Evolutionary conservation across 129 eudicot species (phyloP).

Genomic region (Chrysanthemum lavandulifolium): DNA sequence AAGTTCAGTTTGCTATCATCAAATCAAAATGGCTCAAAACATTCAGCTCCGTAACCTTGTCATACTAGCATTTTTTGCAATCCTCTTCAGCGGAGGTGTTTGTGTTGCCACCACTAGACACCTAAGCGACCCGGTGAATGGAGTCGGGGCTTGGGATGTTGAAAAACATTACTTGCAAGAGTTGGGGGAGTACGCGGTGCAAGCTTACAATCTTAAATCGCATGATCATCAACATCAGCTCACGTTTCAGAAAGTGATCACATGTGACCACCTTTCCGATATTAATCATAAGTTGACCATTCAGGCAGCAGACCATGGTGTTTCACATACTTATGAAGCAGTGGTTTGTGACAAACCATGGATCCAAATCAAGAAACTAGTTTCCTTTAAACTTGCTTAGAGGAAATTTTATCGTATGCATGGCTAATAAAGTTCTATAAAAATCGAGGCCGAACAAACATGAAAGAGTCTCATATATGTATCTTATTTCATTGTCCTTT

Average conservation of each 20-base stretch:
- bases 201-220: constrained; percentile 27
- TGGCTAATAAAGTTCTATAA: neutral
- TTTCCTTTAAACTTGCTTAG: constrained; percentile 30
- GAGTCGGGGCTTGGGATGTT: constrained; percentile 10
- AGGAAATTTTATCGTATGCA: neutral
- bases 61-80: neutral
- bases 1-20: neutral
- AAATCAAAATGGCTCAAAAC: neutral
- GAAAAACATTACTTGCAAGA: constrained; percentile 13
- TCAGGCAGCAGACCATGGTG: constrained; percentile 18
- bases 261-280: constrained; percentile 6
- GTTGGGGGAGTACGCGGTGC: constrained; percentile 32
- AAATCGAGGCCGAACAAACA: no score
- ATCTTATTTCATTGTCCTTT: neutral
- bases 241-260: constrained; percentile 29
- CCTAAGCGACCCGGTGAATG: neutral
- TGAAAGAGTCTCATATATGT: neutral
- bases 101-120: neutral
- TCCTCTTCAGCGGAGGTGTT: neutral
- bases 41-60: neutral
- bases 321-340: constrained; percentile 33
- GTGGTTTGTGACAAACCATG: constrained; percentile 34
- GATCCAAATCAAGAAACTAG: constrained; percentile 26
- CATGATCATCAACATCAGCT: constrained; percentile 7
- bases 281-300: constrained; percentile 32